phyloP scores from a whole-genome alignment of 2,329 filamentous ascomycete species.

The Exophiala lecanii-corni region DNA sequence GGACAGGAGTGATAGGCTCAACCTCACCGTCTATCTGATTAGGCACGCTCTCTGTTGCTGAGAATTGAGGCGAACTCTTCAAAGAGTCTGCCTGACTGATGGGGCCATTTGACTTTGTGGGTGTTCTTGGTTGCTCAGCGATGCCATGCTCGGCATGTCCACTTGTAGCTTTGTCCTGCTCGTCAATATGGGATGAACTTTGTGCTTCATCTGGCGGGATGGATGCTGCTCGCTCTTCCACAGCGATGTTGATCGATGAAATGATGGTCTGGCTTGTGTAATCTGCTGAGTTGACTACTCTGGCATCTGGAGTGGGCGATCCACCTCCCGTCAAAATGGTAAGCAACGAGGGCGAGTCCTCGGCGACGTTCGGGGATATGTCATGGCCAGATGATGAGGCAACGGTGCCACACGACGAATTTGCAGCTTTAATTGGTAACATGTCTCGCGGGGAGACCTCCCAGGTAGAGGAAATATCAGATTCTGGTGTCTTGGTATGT shows the following conservation, averaged over 20 bases:
- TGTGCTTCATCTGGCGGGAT: not conserved
- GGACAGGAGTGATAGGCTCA: not conserved
- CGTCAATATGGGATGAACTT: not conserved
- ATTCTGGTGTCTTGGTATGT: not conserved
- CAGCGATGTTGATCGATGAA: not conserved
- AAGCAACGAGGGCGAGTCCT: not conserved
- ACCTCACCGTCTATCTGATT: not conserved
- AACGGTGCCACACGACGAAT: not conserved
- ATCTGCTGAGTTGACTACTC: not conserved
- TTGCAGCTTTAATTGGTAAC: not conserved
- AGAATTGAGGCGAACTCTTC: not conserved
- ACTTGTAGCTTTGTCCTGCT: not conserved
- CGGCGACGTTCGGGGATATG: not conserved
- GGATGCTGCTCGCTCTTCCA: not conserved
- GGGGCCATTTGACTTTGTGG: not conserved
- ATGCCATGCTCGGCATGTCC: not conserved
- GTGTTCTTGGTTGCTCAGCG: no score
- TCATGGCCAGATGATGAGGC: not conserved
- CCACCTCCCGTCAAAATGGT: not conserved
- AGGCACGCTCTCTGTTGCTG: not conserved
- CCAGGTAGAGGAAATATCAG: constrained; percentile 1
- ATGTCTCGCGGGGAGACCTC: not conserved
- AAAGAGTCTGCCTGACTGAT: not conserved
- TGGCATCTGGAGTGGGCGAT: not conserved
- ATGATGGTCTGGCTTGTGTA: not conserved